Base-by-base conservation (phyloP, 176 grass and related monocot genomes). In the Poa annua region DNA sequence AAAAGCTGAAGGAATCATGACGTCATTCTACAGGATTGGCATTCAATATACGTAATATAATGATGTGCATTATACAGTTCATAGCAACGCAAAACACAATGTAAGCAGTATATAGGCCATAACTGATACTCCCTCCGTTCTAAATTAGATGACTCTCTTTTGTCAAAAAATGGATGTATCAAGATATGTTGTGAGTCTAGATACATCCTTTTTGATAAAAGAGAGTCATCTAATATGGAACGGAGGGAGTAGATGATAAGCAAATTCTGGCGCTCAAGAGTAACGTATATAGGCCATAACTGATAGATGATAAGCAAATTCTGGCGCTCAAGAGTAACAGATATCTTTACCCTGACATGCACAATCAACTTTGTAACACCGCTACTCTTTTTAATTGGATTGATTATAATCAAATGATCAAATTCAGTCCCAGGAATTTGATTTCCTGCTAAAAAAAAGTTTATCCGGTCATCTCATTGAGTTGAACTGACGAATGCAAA, bases 401-500 rank as follows among this genome's bases (percentile, higher is more conserved):
- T 49, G 6, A 32, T 65, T 13, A 65, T 75, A 11, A 49, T 65
- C 76, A 33, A 33, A 49, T 48, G 3, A 49, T 79, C 15, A 49
- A n/a, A 79, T 65, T 41, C 39, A 47, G 22, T n/a, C 34, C 9
- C 33, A 2, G 26, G 6, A 3, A 63, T 47, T 79, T n/a, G 39
- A 48, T 32, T 71, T 49, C 16, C 25, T 65, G 77, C 59, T 79
- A 35, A 17, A 35, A 62, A 19, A 9, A n/a, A 48, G 21, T 48
- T 45, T 15, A 79, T 64, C 57, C 59, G 38, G 32, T 32, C 24
- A 79, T 64, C 57, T 41, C 15, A 0, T 17, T 79, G 39, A 33
- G 57, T 79, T 20, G 24, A 79, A n/a, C 10, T 64, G 41, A n/a
- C 17, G 65, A 79, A 48, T 64, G 59, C 41, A 79, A 63, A 79